Conservation (phyloP, 257 asterid species). For the Solanum arcanum region DNA sequence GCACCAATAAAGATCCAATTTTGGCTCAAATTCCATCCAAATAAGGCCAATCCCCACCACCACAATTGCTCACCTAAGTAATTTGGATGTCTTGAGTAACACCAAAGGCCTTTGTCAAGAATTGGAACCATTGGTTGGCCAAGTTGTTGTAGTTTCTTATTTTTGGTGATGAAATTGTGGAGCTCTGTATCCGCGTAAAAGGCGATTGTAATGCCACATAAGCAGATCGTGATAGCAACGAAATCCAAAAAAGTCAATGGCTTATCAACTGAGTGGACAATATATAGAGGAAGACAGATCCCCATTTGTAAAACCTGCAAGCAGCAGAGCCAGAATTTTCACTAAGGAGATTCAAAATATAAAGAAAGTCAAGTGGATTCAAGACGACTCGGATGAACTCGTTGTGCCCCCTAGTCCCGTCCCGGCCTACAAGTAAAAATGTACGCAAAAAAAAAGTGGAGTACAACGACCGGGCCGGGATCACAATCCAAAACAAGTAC, state of each 20-base stretch:
- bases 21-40: slow-evolving; percentile 58
- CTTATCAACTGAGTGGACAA: slow-evolving; percentile 38
- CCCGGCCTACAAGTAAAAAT: not conserved
- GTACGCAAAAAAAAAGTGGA: not conserved
- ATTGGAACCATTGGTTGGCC: slow-evolving; percentile 40
- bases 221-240: slow-evolving; percentile 39
- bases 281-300: slow-evolving; percentile 61
- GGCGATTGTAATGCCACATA: slow-evolving; percentile 53
- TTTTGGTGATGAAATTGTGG: slow-evolving; percentile 44
- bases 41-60: slow-evolving; percentile 91
- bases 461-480: not conserved
- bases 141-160: slow-evolving; percentile 24
- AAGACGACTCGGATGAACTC: not conserved
- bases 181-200: slow-evolving; percentile 78
- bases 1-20: slow-evolving; percentile 60
- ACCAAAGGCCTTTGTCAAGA: slow-evolving; percentile 84
- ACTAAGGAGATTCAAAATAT: not conserved
- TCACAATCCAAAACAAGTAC: not conserved
- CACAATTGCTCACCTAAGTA: slow-evolving; percentile 91
- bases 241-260: slow-evolving; percentile 44
- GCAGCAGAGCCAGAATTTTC: not conserved
- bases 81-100: slow-evolving; percentile 79
- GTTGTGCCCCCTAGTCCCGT: not conserved
- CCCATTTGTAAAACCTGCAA: slow-evolving; percentile 72
- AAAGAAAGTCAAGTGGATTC: not conserved